Evolutionary conservation across 352 stramenopile genomes (phyloP), one percentile per base, ranked within the genome.

Genomic region (Globisporangium camurandrum): DNA sequence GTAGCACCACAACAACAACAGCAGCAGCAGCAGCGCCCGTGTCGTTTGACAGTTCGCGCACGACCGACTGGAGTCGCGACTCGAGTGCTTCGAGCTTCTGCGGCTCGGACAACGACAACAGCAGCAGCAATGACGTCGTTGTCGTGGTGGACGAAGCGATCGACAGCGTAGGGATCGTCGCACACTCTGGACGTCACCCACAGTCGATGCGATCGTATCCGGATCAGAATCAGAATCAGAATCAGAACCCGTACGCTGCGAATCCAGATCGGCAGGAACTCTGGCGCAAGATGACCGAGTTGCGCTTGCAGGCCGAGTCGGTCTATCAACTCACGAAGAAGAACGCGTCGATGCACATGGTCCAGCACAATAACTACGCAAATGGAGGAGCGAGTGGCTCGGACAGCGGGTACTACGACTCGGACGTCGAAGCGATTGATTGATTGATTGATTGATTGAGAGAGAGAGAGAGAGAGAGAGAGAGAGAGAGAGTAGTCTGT

Each of bases 291-390:
- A 85, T 85, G 73, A 60, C 62, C 24, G 63, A 75, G 48, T 56
- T 85, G 19, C 67, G 75, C n/a, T 56, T 67, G 28, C 68, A 67
- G 12, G 72, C 73, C 0, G 73, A 85, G 48, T 70, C 65, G 11
- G 71, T 74, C 14, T 85, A 83, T 46, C 62, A 75, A 41, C 57
- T 81, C 39, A 79, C 74, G 27, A 76, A 72, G 44, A 63, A 77
- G 40, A 76, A 38, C 14, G 48, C 49, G 39, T 28, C 33, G 9
- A 20, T 49, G 28, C 49, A 55, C 19, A 19, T 55, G 39, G 30
- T n/a, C n/a, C n/a, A n/a, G n/a, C n/a, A n/a, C n/a, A n/a, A n/a
- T n/a, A n/a, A n/a, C n/a, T n/a, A 28, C 1, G 20, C 20, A 6
- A 16, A 7, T 24, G 24, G 41, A 6, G 33, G 10, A 19, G 33